Base-by-base conservation (phyloP, 139 green algal species). In the Chlamydomonas incerta region DNA sequence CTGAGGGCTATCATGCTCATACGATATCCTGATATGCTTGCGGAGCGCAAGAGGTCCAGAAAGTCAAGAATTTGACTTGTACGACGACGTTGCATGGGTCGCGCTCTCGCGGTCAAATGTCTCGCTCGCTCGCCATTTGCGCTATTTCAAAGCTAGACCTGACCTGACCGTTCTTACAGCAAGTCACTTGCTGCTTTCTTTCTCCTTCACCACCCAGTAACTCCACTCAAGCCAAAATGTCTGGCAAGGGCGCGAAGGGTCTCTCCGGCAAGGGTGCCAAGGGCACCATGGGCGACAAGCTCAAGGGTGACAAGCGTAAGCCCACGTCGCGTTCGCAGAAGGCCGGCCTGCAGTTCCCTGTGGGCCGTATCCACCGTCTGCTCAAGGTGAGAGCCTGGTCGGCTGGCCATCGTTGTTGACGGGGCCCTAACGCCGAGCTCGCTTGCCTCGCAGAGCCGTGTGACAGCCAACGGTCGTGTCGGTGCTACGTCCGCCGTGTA, bases 401-500 rank as follows among this genome's bases (percentile, higher is more conserved):
- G 74, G 18, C 34, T 50, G 37, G 52, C 71, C 41, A 67, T 67
- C 60, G 41, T 70, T 72, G 58, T 63, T 47, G 62, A 76, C 70
- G 3, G 62, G 21, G 28, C 13, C n/a, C 41, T 81, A 41, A 55
- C 29, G 41, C 41, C 47, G 34, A 46, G 6, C 13, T 15, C 33
- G 35, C 58, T 75, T 75, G 33, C 37, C 20, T 80, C 81, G 74
- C 87, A 96, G 95, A 90, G 89, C 88, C 94, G 97, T 70, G 97
- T 98, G 62, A 96, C 96, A 62, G 93, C 96, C 72, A 99, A 98
- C 87, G 98, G 98, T 58, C 95, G 98, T 90, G 97, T 99, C 1
- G 98, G 98, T 87, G 98, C 97, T 77, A 99, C 98, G 57, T 96
- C 97, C 68, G 98, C 98, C 26, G 98, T 99, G 58, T 99, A 99